phyloP scores from a whole-genome alignment of 257 asterid genomes.

The Forsythia viridissima region DNA sequence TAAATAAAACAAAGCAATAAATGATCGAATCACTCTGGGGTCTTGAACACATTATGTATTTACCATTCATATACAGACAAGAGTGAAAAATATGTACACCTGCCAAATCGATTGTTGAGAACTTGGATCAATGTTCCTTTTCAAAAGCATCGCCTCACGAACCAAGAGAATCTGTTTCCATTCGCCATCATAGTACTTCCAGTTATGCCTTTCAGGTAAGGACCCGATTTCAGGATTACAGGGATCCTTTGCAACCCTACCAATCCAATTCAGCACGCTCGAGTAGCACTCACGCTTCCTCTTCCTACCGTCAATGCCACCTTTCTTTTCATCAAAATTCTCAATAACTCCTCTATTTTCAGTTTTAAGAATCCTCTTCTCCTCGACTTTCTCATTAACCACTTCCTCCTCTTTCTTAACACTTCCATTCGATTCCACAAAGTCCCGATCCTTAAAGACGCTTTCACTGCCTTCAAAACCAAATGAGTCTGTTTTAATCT shows the following conservation, averaged over 20 bases:
- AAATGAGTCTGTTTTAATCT: conserved; percentile 26
- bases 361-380: not conserved
- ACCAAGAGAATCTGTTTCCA: conserved; percentile 74
- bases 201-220: conserved; percentile 62
- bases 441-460: conserved; percentile 15
- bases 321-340: conserved; percentile 19
- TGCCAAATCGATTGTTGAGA: conserved; percentile 53
- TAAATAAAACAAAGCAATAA: not conserved
- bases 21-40: conserved; percentile 9
- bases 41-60: not conserved
- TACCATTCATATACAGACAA: conserved; percentile 1
- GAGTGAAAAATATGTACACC: conserved; percentile 39
- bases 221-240: conserved; percentile 46
- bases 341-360: conserved; percentile 18
- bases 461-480: conserved; percentile 19
- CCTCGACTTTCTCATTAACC: not conserved
- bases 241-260: conserved; percentile 66
- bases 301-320: conserved; percentile 41
- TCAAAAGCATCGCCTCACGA: conserved; percentile 58
- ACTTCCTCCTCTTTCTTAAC: conserved; percentile 4
- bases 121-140: conserved; percentile 44
- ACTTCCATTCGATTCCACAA: conserved; percentile 22
- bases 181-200: conserved; percentile 66
- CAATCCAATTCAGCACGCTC: conserved; percentile 63
- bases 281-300: conserved; percentile 53